Percentiles rank a stretch among this genome's conserved stretches.
Conservation (phyloP, 257 asterid species). For the Solanum commersonii region DNA sequence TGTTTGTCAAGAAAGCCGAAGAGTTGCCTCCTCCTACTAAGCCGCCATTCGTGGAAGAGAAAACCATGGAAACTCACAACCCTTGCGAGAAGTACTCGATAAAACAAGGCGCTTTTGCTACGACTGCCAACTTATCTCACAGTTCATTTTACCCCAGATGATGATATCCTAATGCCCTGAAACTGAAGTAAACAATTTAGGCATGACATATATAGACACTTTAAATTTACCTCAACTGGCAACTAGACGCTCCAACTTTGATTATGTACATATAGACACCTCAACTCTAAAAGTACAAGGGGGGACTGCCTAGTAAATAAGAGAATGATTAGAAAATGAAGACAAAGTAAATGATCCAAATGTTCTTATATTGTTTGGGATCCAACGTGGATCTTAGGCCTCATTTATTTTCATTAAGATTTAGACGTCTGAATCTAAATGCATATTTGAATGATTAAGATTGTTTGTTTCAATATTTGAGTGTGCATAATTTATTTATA, state of each 20-base stretch:
- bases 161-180: background rate
- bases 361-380: no score
- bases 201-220: background rate
- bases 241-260: background rate
- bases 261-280: background rate
- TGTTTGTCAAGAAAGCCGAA: constrained; percentile 5
- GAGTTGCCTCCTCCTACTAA: constrained; percentile 7
- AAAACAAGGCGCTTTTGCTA: background rate
- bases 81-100: background rate
- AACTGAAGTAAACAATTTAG: background rate
- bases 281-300: no score
- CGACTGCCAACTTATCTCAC: constrained; percentile 19
- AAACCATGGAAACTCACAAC: constrained; percentile 19
- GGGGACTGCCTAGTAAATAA: background rate
- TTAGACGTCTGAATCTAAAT: no score
- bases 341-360: no score
- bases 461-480: no score
- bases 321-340: no score
- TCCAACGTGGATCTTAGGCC: no score
- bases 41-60: constrained; percentile 19
- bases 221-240: background rate
- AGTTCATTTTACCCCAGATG: constrained; percentile 28
- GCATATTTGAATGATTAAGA: no score
- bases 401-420: background rate
- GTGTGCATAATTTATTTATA: background rate